Conservation (phyloP, 192 early-diverging fungal species). For the Pilaira anomala region DNA sequence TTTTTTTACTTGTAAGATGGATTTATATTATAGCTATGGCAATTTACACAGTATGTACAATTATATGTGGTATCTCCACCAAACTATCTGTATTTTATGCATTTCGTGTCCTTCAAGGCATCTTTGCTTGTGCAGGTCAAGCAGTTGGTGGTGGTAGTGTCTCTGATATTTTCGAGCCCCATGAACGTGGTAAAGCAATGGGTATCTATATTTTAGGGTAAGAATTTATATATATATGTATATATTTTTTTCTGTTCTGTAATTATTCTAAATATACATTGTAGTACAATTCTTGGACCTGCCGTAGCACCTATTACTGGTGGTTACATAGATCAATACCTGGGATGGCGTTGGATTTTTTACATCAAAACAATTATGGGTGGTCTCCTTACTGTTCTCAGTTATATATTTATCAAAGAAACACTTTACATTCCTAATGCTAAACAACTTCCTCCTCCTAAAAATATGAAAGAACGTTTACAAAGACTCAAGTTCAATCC, state of each 20-base stretch:
- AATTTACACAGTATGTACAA: conserved; percentile 26
- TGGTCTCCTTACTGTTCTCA: conserved; percentile 44
- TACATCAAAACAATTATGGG: conserved; percentile 55
- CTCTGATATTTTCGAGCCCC: conserved; percentile 34
- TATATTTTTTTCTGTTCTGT: neutral
- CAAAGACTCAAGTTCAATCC: conserved; percentile 25
- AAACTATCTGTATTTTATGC: conserved; percentile 31
- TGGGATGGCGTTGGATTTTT: conserved; percentile 50
- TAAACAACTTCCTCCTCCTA: neutral
- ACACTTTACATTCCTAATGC: conserved; percentile 37
- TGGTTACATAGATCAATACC: conserved; percentile 34
- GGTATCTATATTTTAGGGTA: conserved; percentile 27
- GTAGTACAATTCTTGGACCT: conserved; percentile 38
- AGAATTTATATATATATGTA: neutral
- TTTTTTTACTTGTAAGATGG: conserved; percentile 17
- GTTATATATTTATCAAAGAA: conserved; percentile 57
- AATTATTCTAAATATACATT: conserved; percentile 2
- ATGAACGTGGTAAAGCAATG: conserved; percentile 37
- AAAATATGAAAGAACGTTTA: conserved; percentile 15
- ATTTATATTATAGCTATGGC: conserved; percentile 32
- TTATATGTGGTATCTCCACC: conserved; percentile 26
- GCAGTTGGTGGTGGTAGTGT: conserved; percentile 37
- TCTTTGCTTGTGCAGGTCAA: conserved; percentile 28
- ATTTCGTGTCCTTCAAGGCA: conserved; percentile 34
- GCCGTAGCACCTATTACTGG: conserved; percentile 37